Base-by-base conservation (phyloP, 2,329 filamentous ascomycete species). In the Pseudogymnoascus sp. region DNA sequence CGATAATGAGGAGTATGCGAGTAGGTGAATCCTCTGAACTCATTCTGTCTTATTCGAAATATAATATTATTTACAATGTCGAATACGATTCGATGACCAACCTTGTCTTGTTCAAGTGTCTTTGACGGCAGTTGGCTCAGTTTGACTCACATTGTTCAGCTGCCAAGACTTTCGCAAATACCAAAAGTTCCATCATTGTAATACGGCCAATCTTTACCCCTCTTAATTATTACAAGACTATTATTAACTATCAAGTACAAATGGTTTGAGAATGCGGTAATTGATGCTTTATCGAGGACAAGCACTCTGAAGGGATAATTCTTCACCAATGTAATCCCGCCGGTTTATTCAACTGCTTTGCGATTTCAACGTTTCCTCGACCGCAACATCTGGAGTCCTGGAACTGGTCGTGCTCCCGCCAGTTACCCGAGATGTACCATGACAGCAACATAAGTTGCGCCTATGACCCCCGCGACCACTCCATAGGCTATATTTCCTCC, bases 401-500 rank as follows among this genome's bases (percentile, higher is more conserved):
- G 31, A 29, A 8, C 23, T 61, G 59, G 59, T 26, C 47, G 31
- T 31, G 12, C 47, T 12, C 47, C 47, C n/a, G 5, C 47, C 47
- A 34, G 47, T 57, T 31, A 57, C 5, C 34, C 45, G 12, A 57
- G 34, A 57, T 34, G 39, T 2, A 65, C 36, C 34, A 64, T 63
- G 62, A 74, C 70, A 1, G 67, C 71, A 8, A 77, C 61, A 69
- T 86, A 87, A 3, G 75, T 64, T 4, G 77, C 42, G 42, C 76
- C 78, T 21, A 83, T 69, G 8, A 86, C 68, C 7, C 74, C 82
- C 0, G 83, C 78, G 26, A 87, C 74, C 4, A 86, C 80, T 0
- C 79, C 74, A 72, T 87, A 88, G 0, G 80, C 81, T 59, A 83
- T 78, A 62, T 82, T 72, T 51, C 80, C 79, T 10, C 72, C 69